A percentile compares a stretch with the other conserved stretches of the same genome.
phyloP scores from a whole-genome alignment of 1,284 basidiomycete species.

The Quambalaria eucalypti region DNA sequence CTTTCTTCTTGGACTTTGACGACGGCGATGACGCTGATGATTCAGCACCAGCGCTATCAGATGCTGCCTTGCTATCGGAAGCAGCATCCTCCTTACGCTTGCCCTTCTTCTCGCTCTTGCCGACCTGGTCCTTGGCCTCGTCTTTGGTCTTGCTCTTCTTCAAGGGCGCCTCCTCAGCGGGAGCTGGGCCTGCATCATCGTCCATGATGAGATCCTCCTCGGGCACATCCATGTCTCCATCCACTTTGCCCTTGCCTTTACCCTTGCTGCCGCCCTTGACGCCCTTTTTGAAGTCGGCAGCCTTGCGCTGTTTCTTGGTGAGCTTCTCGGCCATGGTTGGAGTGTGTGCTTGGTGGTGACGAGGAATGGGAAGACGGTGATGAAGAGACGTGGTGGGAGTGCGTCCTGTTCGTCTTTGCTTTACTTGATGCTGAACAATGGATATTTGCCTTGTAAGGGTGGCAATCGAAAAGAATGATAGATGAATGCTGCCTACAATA shows the following conservation, averaged over 20 bases:
- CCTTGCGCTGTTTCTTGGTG: conserved; percentile 39
- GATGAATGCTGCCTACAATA: too few species aligned
- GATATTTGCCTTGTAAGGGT: too few species aligned
- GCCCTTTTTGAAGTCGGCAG: conserved; percentile 22
- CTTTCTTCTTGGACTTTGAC: conserved; percentile 6
- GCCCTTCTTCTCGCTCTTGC: conserved; percentile 17
- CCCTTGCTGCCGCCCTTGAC: background rate
- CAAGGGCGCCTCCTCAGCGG: background rate
- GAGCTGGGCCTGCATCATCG: background rate
- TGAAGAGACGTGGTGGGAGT: too few species aligned
- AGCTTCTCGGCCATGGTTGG: too few species aligned
- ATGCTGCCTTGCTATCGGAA: background rate
- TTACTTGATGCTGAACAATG: too few species aligned
- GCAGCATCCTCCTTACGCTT: background rate
- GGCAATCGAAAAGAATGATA: too few species aligned
- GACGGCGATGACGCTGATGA: background rate
- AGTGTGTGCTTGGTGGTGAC: too few species aligned
- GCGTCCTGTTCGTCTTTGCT: too few species aligned
- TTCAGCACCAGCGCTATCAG: too few species aligned
- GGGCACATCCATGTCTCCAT: conserved; percentile 1
- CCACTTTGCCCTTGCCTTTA: background rate
- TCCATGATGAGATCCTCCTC: conserved; percentile 2
- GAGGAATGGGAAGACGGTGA: too few species aligned
- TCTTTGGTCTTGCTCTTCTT: conserved; percentile 15
- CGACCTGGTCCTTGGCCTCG: conserved; percentile 12